Evolutionary conservation across 2,329 filamentous ascomycete species (phyloP).

Genomic region (Clonostachys rosea): DNA sequence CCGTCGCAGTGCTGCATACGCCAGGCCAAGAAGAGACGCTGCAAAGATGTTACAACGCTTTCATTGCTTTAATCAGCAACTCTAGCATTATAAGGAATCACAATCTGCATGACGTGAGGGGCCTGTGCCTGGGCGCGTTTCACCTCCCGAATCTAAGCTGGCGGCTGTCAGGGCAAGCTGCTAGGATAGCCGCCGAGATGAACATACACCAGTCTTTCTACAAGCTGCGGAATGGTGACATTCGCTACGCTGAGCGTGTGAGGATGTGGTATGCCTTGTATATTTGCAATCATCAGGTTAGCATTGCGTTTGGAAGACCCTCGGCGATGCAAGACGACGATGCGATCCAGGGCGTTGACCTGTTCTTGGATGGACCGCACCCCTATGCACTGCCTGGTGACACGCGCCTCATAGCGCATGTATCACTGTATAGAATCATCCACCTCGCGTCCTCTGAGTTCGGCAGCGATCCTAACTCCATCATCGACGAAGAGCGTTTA

Average conservation of each 20-base stretch:
- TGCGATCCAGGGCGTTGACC: slow-evolving; percentile 24
- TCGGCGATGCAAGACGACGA: slow-evolving; percentile 25
- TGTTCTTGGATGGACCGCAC: slow-evolving; percentile 4
- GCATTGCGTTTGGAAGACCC: slow-evolving; percentile 30
- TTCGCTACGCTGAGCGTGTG: slow-evolving; percentile 23
- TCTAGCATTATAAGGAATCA: slow-evolving; percentile 19
- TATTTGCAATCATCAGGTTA: slow-evolving; percentile 28
- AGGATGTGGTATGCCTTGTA: slow-evolving; percentile 31
- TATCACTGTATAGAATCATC: slow-evolving; percentile 6
- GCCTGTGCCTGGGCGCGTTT: slow-evolving; percentile 28
- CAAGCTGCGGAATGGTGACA: slow-evolving; percentile 21
- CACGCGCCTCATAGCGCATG: slow-evolving; percentile 5
- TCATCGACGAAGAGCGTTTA: slow-evolving; percentile 1
- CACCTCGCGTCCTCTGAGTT: slow-evolving; percentile 6
- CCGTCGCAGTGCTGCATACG: slow-evolving; percentile 11
- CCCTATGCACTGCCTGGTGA: slow-evolving; percentile 3
- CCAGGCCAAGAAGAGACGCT: slow-evolving; percentile 6
- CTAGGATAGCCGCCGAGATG: slow-evolving; percentile 29
- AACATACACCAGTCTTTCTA: slow-evolving; percentile 28
- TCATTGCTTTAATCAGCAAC: slow-evolving; percentile 8
- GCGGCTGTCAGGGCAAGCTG: slow-evolving; percentile 27
- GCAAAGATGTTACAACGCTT: slow-evolving; percentile 7
- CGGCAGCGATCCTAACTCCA: slow-evolving; percentile 8
- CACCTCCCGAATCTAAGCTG: slow-evolving; percentile 30
- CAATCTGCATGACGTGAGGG: slow-evolving; percentile 27